Evolutionary conservation across 2,329 filamentous ascomycete species (phyloP), one percentile per base, ranked within the genome.

Genomic region (Ceratocystis alfenasii): DNA sequence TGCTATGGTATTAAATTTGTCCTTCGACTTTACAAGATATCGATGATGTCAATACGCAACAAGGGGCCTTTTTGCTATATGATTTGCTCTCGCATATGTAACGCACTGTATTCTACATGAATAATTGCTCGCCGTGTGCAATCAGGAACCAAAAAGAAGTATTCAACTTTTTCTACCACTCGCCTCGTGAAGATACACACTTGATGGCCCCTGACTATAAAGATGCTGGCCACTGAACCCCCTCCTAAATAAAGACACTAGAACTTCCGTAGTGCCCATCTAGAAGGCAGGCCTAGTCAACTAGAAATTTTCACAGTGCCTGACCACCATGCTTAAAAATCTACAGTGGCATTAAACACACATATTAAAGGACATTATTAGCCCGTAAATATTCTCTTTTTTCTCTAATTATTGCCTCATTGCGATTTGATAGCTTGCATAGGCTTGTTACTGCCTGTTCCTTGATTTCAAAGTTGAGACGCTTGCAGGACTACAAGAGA

Each of bases 11-110:
- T 50, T 25, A 41, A 28, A n/a, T 28, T 36, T 17, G 22, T 33
- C 41, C 50, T 30, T 33, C 5, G n/a, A 46, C 25, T 5, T 28
- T 45, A 44, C 61, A 41, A 12, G 36, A 12, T 41, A 50, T 63
- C 41, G 12, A 63, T 63, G 61, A 63, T 63, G 61, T 50, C 61
- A 63, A 63, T 50, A 63, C 30, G 8, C 48, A 53, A 53, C 48
- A 53, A 53, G 48, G 20, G 48, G 48, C 22, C 22, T 53, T 12
- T 53, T 12, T 53, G 2, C 48, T 53, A 7, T 5, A 25, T 53
- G 48, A 25, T 25, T 10, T 8, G 10, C 3, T 41, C 10, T 12
- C 3, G 36, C 36, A 41, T 10, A 12, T 41, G 36, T 12, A 10
- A 41, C 36, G 36, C 36, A 41, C 36, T 36, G 3, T 36, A 36